Percentiles rank a stretch among this genome's conserved stretches.
phyloP scores from a whole-genome alignment of 805 yeast genomes.

The Wickerhamiella galacta region DNA sequence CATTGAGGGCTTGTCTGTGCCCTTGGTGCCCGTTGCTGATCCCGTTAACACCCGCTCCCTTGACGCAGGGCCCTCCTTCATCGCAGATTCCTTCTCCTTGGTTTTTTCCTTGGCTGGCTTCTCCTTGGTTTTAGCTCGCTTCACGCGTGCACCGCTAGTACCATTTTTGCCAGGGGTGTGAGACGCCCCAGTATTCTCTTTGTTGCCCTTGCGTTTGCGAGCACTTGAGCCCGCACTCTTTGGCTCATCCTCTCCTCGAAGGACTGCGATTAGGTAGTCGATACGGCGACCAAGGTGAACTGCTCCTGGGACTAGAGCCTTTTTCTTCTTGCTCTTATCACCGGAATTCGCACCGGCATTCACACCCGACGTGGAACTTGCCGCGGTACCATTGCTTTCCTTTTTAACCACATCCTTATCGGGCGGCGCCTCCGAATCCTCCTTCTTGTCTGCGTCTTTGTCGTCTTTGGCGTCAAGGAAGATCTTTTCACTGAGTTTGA shows the following conservation, averaged over 20 bases:
- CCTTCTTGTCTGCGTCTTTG: conserved; percentile 27
- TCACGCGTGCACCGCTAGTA: too few relatives aligned
- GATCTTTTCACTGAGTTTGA: conserved; percentile 71
- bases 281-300: conserved; percentile 85
- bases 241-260: conserved; percentile 37
- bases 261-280: conserved; percentile 62
- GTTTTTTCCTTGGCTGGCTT: conserved; percentile 5
- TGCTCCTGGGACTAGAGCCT: conserved; percentile 50
- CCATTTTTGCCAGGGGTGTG: background rate
- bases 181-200: background rate
- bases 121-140: conserved; percentile 8
- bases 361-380: conserved; percentile 9
- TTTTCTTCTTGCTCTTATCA: conserved; percentile 12
- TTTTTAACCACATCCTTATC: conserved; percentile 10
- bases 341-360: conserved; percentile 11
- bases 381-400: background rate
- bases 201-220: conserved; percentile 4
- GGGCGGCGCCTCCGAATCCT: conserved; percentile 20
- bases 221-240: background rate
- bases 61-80: too few relatives aligned
- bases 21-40: background rate
- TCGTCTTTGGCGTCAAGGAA: conserved; percentile 29
- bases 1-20: background rate
- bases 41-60: too few relatives aligned
- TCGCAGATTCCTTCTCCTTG: conserved; percentile 2